Evolutionary conservation across 441 rosid genomes (phyloP), one percentile per base, ranked within the genome.

Genomic region (Dalechampia spathulata): DNA sequence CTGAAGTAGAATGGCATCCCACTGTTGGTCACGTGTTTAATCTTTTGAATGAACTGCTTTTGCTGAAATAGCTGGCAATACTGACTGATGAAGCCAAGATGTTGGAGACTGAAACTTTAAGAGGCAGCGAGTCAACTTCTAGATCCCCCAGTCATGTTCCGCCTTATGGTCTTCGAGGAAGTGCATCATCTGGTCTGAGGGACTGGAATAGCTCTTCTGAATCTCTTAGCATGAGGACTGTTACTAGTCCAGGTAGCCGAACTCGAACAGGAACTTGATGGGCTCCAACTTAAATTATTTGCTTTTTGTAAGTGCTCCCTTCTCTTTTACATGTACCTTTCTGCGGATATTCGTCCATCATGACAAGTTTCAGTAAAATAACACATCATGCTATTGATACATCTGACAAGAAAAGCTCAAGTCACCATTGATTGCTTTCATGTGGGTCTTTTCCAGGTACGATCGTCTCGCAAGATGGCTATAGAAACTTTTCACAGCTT

Each of bases 11-110:
- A 14, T n/a, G 3, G 19, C 23, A 26, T 26, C 3, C n/a, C 9
- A 26, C 28, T 20, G 6, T 42, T 19, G 3, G 44, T 22, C 7
- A n/a, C 38, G 16, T 26, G 23, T 36, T 23, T 46, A 10, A 37
- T 19, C 25, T 23, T 21, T 22, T 50, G 47, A 53, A 0, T 30
- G 17, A 47, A 17, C 62, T 49, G 21, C 12, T 38, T 47, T 32
- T 44, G 21, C n/a, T 40, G 56, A 44, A 68, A 69, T 78, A 88
- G 95, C 66, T 86, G 38, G 72, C 77, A 38, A 62, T 72, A 83
- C 62, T 86, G 67, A 64, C 23, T 2, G 74, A 79, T 4, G 92
- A 92, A 77, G 85, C 85, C 4, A 79, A 77, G 71, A 61, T 7
- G 56, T 67, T 84, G 72, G 92, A 84, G 76, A 61, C 68, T 23